phyloP scores from a whole-genome alignment of 106 monocot genomes.

The Vanilla planifolia region DNA sequence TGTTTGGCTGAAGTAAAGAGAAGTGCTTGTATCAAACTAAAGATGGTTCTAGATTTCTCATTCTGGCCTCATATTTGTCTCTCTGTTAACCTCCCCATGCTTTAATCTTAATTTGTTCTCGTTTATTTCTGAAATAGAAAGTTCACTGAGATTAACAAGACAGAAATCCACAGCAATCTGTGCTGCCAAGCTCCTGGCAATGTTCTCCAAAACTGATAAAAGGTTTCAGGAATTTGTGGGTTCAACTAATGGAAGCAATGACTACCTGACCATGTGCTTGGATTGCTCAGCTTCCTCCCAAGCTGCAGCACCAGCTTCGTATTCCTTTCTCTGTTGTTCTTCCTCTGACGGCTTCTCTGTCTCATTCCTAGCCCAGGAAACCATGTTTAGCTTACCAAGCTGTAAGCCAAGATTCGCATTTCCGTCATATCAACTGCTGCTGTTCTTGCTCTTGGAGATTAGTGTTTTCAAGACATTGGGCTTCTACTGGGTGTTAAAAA shows the following conservation, averaged over 20 bases:
- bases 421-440: constrained; percentile 35
- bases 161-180: too few species aligned
- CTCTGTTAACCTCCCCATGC: constrained; percentile 93
- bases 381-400: constrained; percentile 87
- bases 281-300: constrained; percentile 87
- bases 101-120: constrained; percentile 77
- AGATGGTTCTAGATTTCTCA: constrained; percentile 47
- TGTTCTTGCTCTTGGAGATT: constrained; percentile 48
- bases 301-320: constrained; percentile 48
- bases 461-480: constrained; percentile 45
- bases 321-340: constrained; percentile 25
- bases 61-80: constrained; percentile 80
- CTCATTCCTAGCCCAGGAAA: constrained; percentile 77
- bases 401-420: constrained; percentile 76
- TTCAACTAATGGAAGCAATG: background rate
- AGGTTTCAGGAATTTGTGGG: too few species aligned
- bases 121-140: constrained; percentile 47
- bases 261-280: constrained; percentile 62
- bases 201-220: too few species aligned
- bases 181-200: too few species aligned
- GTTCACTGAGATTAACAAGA: background rate
- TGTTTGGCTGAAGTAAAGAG: background rate
- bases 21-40: background rate
- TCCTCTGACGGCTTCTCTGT: constrained; percentile 2
- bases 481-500: constrained; percentile 49